These are phyloP conservation scores for Xylariaceae sp. DNA, from an alignment of 2,329 filamentous ascomycete genomes.

Conservation along the genomic window DNA sequence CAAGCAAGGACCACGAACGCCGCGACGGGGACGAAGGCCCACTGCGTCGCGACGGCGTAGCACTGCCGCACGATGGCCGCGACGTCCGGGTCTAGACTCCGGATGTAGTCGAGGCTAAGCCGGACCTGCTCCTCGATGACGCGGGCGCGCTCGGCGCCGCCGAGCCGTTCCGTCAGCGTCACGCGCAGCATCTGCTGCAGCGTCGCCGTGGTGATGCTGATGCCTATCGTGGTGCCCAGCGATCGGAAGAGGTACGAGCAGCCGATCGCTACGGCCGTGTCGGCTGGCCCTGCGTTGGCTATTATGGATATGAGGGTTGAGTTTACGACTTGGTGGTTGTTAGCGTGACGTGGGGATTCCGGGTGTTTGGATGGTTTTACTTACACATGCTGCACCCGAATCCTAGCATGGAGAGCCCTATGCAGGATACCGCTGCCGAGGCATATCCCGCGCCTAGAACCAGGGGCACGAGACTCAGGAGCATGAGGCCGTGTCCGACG, in stretches of 20 bases:
- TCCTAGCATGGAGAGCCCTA: constrained; percentile 51
- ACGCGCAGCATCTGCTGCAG: constrained; percentile 64
- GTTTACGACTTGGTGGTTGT: constrained; percentile 55
- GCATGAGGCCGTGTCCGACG: constrained; percentile 48
- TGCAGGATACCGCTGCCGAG: constrained; percentile 49
- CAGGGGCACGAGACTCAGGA: constrained; percentile 52
- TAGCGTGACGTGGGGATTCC: background rate
- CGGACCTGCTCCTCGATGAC: constrained; percentile 66
- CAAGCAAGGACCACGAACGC: constrained; percentile 39
- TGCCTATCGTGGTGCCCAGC: constrained; percentile 69
- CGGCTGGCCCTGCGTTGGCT: constrained; percentile 61
- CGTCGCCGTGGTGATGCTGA: constrained; percentile 67
- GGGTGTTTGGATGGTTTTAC: constrained; percentile 9
- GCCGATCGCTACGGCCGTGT: constrained; percentile 71
- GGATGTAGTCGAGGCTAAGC: constrained; percentile 66
- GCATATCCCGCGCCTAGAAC: constrained; percentile 50
- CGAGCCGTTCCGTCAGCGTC: constrained; percentile 51
- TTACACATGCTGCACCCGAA: constrained; percentile 38
- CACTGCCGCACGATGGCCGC: constrained; percentile 59
- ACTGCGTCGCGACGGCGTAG: constrained; percentile 51
- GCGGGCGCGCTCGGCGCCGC: constrained; percentile 52
- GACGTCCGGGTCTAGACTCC: constrained; percentile 56
- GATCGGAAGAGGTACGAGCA: constrained; percentile 79
- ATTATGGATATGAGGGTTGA: constrained; percentile 68
- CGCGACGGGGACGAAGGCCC: constrained; percentile 40